phyloP scores from a whole-genome alignment of 208 protist genomes.

The Trypanosoma scelopori region DNA sequence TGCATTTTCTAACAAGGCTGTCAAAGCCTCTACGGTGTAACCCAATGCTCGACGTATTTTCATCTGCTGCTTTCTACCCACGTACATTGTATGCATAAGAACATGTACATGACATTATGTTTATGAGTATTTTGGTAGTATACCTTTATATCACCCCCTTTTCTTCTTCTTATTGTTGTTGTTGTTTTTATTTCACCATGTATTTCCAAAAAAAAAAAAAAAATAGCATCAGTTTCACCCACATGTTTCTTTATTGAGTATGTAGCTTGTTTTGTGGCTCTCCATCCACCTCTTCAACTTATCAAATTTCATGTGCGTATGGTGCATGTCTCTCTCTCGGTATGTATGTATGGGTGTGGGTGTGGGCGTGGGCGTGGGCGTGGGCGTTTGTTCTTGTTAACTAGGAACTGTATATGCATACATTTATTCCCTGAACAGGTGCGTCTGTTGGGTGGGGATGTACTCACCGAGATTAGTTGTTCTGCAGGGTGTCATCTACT shows the following conservation, averaged over 20 bases:
- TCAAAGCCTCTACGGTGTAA: constrained; percentile 3
- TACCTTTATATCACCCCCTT: constrained; percentile 3
- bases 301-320: background rate
- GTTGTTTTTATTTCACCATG: background rate
- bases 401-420: too few species aligned
- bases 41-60: background rate
- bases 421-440: too few species aligned
- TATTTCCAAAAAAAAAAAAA: constrained; percentile 1
- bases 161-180: background rate
- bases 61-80: constrained; percentile 18
- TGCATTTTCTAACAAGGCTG: constrained; percentile 16
- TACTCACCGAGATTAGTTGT: too few species aligned
- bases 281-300: background rate
- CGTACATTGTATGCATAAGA: constrained; percentile 8
- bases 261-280: too few species aligned
- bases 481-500: too few species aligned
- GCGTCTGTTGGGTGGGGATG: too few species aligned
- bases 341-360: too few species aligned
- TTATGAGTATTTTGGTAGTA: background rate
- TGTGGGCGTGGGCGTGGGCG: too few species aligned
- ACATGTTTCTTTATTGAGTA: too few species aligned
- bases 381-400: too few species aligned
- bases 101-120: background rate
- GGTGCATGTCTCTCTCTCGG: too few species aligned
- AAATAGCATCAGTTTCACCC: too few species aligned